phyloP scores from a whole-genome alignment of 2,329 filamentous ascomycete species.

The Venturiaceae sp. region DNA sequence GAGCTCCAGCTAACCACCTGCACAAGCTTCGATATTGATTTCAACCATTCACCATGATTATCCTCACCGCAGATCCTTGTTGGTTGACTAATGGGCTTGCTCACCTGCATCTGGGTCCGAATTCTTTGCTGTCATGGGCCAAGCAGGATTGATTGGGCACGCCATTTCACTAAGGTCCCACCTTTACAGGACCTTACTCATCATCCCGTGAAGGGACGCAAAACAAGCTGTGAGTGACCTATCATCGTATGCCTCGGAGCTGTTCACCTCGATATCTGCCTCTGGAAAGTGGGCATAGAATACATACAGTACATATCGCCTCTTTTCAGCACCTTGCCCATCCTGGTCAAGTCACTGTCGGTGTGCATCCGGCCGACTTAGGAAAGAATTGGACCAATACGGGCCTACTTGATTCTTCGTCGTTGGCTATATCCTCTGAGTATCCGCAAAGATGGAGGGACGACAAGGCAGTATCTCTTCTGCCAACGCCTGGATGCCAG shows the following conservation, averaged over 20 bases:
- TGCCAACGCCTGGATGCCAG: slow-evolving; percentile 18
- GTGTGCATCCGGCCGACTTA: background rate
- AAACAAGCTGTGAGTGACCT: background rate
- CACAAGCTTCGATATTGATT: background rate
- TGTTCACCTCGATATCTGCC: background rate
- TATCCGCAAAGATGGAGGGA: slow-evolving; percentile 14
- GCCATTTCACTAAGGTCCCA: background rate
- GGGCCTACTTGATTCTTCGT: background rate
- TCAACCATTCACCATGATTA: background rate
- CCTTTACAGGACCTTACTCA: background rate
- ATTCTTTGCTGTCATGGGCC: background rate
- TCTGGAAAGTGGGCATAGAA: background rate
- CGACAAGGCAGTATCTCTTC: slow-evolving; percentile 14
- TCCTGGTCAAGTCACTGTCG: background rate
- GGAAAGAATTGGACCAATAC: background rate
- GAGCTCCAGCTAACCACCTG: background rate
- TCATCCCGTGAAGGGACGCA: background rate
- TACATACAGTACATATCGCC: background rate
- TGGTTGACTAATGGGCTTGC: background rate
- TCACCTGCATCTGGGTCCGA: background rate
- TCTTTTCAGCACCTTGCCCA: background rate
- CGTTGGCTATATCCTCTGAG: background rate
- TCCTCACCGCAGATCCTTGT: no score
- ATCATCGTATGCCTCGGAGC: background rate
- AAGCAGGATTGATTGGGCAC: background rate